phyloP scores from a whole-genome alignment of 108 stramenopile genomes.

The Aurantiochytrium sp. region DNA sequence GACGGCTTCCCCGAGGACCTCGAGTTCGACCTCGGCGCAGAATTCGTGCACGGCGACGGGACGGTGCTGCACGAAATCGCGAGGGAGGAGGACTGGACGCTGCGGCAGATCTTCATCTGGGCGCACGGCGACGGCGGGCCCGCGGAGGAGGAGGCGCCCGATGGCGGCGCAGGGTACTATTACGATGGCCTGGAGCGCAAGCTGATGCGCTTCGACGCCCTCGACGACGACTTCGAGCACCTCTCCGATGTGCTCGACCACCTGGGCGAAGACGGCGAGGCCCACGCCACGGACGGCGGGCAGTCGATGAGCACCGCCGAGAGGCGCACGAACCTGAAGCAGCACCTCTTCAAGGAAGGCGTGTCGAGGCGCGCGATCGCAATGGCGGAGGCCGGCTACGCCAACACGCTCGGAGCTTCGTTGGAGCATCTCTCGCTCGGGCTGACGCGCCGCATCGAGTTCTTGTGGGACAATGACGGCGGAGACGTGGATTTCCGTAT shows the following conservation, averaged over 20 bases:
- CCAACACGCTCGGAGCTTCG: neutral
- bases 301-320: neutral
- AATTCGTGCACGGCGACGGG: constrained; percentile 26
- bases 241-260: neutral
- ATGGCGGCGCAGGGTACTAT: constrained; percentile 33
- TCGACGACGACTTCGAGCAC: constrained; percentile 17
- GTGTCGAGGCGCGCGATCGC: neutral
- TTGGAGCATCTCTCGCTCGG: constrained; percentile 1
- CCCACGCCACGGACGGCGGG: neutral
- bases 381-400: constrained; percentile 23
- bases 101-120: constrained; percentile 36
- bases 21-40: constrained; percentile 30
- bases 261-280: neutral
- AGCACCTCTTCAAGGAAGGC: neutral
- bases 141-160: constrained; percentile 23
- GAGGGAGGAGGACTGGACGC: neutral
- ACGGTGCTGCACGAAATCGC: neutral
- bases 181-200: neutral
- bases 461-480: neutral
- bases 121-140: constrained; percentile 35
- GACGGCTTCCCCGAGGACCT: neutral
- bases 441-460: neutral
- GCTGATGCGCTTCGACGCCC: constrained; percentile 11
- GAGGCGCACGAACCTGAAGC: neutral
- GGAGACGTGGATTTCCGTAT: constrained; percentile 9